Conservation (phyloP, 805 yeast genomes). For the Kazachstania martiniae region DNA sequence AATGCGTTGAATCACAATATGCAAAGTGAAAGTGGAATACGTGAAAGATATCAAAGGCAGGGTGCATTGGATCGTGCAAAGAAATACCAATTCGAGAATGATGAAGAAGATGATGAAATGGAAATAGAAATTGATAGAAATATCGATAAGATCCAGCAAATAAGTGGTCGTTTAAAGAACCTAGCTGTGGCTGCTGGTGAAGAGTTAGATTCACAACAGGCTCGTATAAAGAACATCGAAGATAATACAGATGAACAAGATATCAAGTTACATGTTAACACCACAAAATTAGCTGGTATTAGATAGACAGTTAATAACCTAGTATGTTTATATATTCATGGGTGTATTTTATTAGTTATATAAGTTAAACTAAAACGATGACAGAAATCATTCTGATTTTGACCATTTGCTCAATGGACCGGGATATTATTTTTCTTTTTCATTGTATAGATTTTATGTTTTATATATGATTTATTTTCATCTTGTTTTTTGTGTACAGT, state of each 20-base stretch:
- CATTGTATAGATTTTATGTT: not conserved
- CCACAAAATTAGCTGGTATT: slow-evolving; percentile 51
- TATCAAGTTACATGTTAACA: slow-evolving; percentile 70
- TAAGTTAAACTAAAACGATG: not conserved
- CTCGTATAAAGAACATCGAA: slow-evolving; percentile 61
- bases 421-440: not conserved
- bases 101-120: slow-evolving; percentile 86
- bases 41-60: slow-evolving; percentile 30
- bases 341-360: not conserved
- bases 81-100: slow-evolving; percentile 75
- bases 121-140: slow-evolving; percentile 81
- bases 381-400: not conserved
- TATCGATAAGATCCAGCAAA: slow-evolving; percentile 62
- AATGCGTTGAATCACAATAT: slow-evolving; percentile 42
- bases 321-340: no score
- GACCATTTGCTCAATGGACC: not conserved
- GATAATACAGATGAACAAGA: slow-evolving; percentile 80
- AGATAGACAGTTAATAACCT: slow-evolving; percentile 20
- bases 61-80: slow-evolving; percentile 40
- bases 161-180: slow-evolving; percentile 58
- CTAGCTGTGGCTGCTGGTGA: slow-evolving; percentile 63
- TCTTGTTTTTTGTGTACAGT: no score
- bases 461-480: no score
- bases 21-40: slow-evolving; percentile 25
- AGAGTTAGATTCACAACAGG: slow-evolving; percentile 73